Evolutionary conservation across 129 eudicot species (phyloP), one percentile per base, ranked within the genome.

Genomic region (Arctium lappa): DNA sequence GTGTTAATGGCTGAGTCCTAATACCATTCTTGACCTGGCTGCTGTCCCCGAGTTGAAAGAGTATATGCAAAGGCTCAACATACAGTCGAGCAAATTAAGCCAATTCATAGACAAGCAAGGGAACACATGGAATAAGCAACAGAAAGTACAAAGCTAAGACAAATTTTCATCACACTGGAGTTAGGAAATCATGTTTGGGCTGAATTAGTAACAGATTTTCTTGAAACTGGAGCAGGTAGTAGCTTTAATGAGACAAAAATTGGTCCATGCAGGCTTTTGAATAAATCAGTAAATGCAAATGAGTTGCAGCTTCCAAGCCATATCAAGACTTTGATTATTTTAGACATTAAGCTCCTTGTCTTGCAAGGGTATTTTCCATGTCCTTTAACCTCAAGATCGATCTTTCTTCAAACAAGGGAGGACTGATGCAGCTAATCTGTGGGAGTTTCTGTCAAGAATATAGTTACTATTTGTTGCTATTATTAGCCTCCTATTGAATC

Each of bases 251-350:
- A 22, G 42, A 56, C 15, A 27, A 3, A 62, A 1, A 56, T 3
- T 73, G 73, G 73, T 73, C 62, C 73, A 56, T 81, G 38, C 46
- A 56, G 31, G 56, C 39, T 72, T 80, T 53, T 44, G 2, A 72
- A 50, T 3, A 72, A 27, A 72, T 8, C 44, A 29, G n/a, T 60
- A 10, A 62, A 77, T 7, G 78, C 60, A 80, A 18, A 48, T 33
- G 56, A 46, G 34, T 71, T 66, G 65, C 8, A 79, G 68, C 44
- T 69, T 16, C 69, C 29, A 72, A 80, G 72, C 63, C 82, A 38
- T 66, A 40, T 77, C 50, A 15, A 77, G 60, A 77, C 53, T 77
- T 76, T 29, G 4, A 0, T 15, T 80, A 31, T 8, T 18, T 62
- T 22, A n/a, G 6, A 62, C 0, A 62, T 63, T 39, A 65, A 82